These are phyloP conservation scores for Bassia scoparia DNA, from an alignment of 148 eudicot genomes.

Conservation along the genomic window DNA sequence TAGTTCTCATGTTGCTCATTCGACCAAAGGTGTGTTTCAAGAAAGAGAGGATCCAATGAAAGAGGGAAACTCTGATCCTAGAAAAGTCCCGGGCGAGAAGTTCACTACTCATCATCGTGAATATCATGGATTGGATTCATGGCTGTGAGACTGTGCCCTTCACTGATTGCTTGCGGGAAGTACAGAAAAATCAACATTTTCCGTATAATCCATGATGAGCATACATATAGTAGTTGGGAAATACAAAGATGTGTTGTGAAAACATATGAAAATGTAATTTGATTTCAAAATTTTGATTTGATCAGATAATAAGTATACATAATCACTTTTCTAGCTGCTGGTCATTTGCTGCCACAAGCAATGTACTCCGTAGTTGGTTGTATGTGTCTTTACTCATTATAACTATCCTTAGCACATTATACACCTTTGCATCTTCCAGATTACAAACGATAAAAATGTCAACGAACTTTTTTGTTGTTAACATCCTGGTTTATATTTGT, in stretches of 20 bases:
- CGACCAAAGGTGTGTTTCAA: not conserved
- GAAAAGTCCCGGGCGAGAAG: not conserved
- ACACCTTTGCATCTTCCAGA: no score
- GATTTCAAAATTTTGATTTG: not conserved
- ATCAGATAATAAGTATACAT: not conserved
- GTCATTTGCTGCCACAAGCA: not conserved
- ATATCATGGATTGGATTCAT: not conserved
- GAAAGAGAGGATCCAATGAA: not conserved
- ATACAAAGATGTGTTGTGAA: not conserved
- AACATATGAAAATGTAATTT: no score
- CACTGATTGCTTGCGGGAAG: no score
- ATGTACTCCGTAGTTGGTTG: not conserved
- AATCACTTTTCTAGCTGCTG: not conserved
- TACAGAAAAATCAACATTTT: not conserved
- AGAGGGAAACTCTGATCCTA: not conserved
- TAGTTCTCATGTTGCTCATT: not conserved
- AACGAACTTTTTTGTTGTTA: no score
- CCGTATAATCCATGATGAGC: not conserved
- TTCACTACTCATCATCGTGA: not conserved
- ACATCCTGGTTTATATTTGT: no score
- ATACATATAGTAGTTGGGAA: not conserved
- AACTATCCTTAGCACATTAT: no score
- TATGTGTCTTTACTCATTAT: no score
- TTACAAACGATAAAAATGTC: no score
- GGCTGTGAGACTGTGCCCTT: not conserved